Evolutionary conservation across 805 yeast genomes (phyloP), one percentile per base, ranked within the genome.

Genomic region (Candida silvicultrix): DNA sequence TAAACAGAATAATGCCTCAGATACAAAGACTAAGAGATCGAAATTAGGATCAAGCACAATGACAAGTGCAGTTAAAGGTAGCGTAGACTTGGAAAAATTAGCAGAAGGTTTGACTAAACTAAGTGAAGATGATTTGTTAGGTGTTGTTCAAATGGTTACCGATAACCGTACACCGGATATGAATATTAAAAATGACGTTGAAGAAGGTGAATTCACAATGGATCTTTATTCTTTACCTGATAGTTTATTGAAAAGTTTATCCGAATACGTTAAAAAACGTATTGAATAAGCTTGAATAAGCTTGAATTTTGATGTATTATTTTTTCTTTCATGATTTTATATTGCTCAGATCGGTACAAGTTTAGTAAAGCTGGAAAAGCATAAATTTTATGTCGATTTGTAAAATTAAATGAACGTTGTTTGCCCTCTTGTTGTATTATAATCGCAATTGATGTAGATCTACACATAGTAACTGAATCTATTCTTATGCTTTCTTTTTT

Each of bases 151-250:
- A 68, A 90, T 92, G 97, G 94, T 92, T 37, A 89, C 96, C 39
- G 98, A 92, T 65, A 94, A 94, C 69, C 80, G 88, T 62, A 89
- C 98, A 5, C 80, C 88, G 40, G 98, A 92, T 42, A 92, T 92
- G 96, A 89, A 85, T 67, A 85, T 92, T 57, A 90, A 90, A 63
- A 92, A 94, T 65, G 96, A 92, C 59, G 89, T 88, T 43, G 98
- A 92, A 51, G 92, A 88, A 58, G 99, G 99, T 44, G 98, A 94
- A 70, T 92, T 94, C 65, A 89, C 95, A 45, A 88, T 92, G 87
- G 99, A 92, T 68, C 76, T 92, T 56, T 90, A 81, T 66, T 90
- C 97, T 23, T 73, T 92, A 54, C 98, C 98, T 19, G 97, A 92
- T 63, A 80, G 85, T 38, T 71, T 94, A 63, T 76, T 94, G 63